Evolutionary conservation across 495 filamentous ascomycete species (phyloP).

Genomic region (Hypomontagnella monticulosa): DNA sequence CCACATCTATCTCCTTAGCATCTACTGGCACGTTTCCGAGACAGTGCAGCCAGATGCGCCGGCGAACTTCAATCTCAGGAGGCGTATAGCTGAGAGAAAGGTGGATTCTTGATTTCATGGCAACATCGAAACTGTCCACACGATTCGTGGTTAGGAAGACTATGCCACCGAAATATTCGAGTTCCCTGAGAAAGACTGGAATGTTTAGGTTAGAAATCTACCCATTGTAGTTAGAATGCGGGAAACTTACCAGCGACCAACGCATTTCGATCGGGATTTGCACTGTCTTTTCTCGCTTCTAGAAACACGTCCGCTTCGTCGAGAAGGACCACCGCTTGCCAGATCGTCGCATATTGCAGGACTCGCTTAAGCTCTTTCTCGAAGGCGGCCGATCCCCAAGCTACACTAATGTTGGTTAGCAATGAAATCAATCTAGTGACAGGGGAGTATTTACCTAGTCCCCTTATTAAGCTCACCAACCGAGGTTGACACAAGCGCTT

Average conservation of each 20-base stretch:
- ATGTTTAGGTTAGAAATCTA: slow-evolving; percentile 69
- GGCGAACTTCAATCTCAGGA: slow-evolving; percentile 40
- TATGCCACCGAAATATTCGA: slow-evolving; percentile 60
- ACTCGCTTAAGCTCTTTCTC: slow-evolving; percentile 81
- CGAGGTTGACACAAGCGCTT: slow-evolving; percentile 42
- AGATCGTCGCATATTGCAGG: slow-evolving; percentile 71
- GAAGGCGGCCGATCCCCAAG: slow-evolving; percentile 49
- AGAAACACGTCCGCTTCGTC: slow-evolving; percentile 62
- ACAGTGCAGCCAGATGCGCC: slow-evolving; percentile 45
- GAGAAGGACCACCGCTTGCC: slow-evolving; percentile 60
- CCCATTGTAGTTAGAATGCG: slow-evolving; percentile 27
- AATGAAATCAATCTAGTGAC: background rate
- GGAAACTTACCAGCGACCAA: slow-evolving; percentile 50
- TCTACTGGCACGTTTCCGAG: slow-evolving; percentile 27
- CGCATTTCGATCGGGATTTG: slow-evolving; percentile 52
- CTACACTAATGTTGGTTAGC: slow-evolving; percentile 46
- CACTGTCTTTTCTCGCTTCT: slow-evolving; percentile 49
- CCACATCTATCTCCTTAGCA: slow-evolving; percentile 29
- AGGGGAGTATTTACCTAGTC: slow-evolving; percentile 16
- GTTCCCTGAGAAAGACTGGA: slow-evolving; percentile 54
- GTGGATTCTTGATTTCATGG: slow-evolving; percentile 64
- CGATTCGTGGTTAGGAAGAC: slow-evolving; percentile 64
- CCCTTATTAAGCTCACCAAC: slow-evolving; percentile 41
- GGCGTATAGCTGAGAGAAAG: slow-evolving; percentile 51
- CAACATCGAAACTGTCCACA: slow-evolving; percentile 61